Percentiles rank a stretch among this genome's conserved stretches.
Conservation (phyloP, 139 green algal genomes). For the Chlamydomonas sp. region DNA sequence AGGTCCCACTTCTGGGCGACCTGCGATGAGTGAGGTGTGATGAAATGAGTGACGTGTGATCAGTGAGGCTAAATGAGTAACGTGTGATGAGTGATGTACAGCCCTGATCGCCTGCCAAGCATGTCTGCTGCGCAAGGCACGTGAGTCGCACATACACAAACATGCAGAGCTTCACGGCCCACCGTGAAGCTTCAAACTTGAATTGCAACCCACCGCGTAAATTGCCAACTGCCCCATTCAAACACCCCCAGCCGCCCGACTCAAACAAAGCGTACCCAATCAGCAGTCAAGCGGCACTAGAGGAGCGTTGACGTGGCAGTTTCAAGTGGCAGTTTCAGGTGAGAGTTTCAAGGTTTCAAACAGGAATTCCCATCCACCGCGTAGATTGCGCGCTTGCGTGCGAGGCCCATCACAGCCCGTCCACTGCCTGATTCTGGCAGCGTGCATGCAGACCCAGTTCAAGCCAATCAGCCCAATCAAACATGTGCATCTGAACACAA, state of each 20-base stretch:
- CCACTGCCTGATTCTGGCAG: too few relatives aligned
- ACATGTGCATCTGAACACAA: background rate
- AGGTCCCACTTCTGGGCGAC: slow-evolving; percentile 36
- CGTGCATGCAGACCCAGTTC: background rate
- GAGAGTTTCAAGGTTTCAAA: background rate
- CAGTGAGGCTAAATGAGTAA: background rate
- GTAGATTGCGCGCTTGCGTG: slow-evolving; percentile 57
- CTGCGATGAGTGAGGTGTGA: slow-evolving; percentile 1
- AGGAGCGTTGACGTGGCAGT: background rate
- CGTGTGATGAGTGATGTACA: background rate
- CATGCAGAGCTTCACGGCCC: background rate
- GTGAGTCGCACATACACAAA: background rate
- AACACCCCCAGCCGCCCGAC: too few relatives aligned
- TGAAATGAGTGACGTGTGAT: background rate
- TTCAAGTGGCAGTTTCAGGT: background rate
- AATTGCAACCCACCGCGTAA: background rate
- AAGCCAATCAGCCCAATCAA: background rate
- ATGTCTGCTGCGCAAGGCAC: background rate
- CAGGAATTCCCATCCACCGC: slow-evolving; percentile 29
- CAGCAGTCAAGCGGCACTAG: too few relatives aligned
- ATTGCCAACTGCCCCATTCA: too few relatives aligned
- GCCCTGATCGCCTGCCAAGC: background rate
- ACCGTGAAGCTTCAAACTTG: background rate
- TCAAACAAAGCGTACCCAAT: too few relatives aligned
- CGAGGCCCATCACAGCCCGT: background rate